Percentiles rank a stretch among this genome's conserved stretches.
Evolutionary conservation across 1,284 basidiomycete species (phyloP).

Genomic region (Ustilago xerochloae): DNA sequence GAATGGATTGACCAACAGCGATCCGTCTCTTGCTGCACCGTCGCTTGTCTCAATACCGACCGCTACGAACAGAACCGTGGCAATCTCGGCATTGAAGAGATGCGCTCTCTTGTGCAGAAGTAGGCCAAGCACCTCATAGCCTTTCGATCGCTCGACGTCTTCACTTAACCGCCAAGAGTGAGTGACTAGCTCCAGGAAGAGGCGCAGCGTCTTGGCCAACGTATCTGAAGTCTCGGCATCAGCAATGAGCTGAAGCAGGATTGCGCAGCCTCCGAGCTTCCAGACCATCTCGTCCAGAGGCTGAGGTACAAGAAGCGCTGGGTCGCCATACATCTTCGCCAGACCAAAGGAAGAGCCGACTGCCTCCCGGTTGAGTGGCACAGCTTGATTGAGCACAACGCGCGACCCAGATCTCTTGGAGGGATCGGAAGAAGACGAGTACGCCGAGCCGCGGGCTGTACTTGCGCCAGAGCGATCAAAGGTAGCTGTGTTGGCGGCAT

Average conservation of each 20-base stretch:
- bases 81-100: conserved; percentile 80
- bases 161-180: conserved; percentile 79
- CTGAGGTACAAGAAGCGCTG: conserved; percentile 73
- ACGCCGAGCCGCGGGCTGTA: not conserved
- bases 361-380: conserved; percentile 44
- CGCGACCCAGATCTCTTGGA: conserved; percentile 29
- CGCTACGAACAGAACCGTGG: conserved; percentile 83
- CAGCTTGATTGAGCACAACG: conserved; percentile 53
- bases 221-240: conserved; percentile 75
- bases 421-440: conserved; percentile 7
- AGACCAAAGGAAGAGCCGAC: conserved; percentile 42
- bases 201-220: conserved; percentile 77
- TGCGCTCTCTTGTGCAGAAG: conserved; percentile 79
- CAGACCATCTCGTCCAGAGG: conserved; percentile 82
- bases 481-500: conserved; percentile 44
- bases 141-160: conserved; percentile 55
- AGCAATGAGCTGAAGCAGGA: conserved; percentile 78
- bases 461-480: conserved; percentile 26
- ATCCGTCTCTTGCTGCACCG: conserved; percentile 70
- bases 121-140: conserved; percentile 83
- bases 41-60: conserved; percentile 76
- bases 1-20: conserved; percentile 79
- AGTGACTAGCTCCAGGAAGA: conserved; percentile 80
- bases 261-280: conserved; percentile 83
- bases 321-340: conserved; percentile 54